These are phyloP conservation scores for Acanthochlamys bracteata DNA, from an alignment of 106 monocot genomes.

Conservation along the genomic window DNA sequence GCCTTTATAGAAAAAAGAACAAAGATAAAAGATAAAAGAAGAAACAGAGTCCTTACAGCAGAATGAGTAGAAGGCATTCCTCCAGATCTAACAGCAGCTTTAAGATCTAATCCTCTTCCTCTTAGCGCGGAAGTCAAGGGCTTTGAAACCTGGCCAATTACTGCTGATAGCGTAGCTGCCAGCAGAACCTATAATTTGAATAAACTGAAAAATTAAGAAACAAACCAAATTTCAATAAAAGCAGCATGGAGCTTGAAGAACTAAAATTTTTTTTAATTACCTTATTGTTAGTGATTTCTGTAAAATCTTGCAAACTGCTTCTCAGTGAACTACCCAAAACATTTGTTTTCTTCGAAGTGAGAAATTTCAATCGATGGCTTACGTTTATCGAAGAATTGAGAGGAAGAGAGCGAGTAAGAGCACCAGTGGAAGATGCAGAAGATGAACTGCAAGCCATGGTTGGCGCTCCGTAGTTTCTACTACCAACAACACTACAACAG, in stretches of 20 bases:
- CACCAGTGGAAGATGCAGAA: too few species aligned
- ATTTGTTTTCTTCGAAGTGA: background rate
- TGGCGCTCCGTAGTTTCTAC: too few species aligned
- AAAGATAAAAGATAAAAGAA: background rate
- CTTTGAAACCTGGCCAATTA: conserved; percentile 55
- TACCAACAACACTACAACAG: too few species aligned
- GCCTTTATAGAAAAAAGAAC: background rate
- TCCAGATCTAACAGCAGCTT: conserved; percentile 35
- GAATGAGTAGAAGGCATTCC: conserved; percentile 72
- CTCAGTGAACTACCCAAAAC: background rate
- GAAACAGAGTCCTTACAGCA: conserved; percentile 24
- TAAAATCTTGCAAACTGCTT: background rate
- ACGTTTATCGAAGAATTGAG: too few species aligned
- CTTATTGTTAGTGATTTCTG: background rate
- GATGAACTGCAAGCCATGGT: too few species aligned
- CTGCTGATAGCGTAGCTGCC: conserved; percentile 30
- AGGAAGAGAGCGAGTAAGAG: too few species aligned
- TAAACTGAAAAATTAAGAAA: background rate
- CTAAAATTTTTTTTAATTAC: background rate
- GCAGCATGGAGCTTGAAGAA: background rate
- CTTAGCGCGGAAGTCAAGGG: conserved; percentile 25
- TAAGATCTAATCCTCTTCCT: conserved; percentile 31
- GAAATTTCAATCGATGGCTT: too few species aligned
- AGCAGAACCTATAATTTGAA: conserved; percentile 34
- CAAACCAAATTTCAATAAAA: background rate